These are phyloP conservation scores for Albugo laibachii DNA, from an alignment of 352 stramenopile species.

Conservation along the genomic window DNA sequence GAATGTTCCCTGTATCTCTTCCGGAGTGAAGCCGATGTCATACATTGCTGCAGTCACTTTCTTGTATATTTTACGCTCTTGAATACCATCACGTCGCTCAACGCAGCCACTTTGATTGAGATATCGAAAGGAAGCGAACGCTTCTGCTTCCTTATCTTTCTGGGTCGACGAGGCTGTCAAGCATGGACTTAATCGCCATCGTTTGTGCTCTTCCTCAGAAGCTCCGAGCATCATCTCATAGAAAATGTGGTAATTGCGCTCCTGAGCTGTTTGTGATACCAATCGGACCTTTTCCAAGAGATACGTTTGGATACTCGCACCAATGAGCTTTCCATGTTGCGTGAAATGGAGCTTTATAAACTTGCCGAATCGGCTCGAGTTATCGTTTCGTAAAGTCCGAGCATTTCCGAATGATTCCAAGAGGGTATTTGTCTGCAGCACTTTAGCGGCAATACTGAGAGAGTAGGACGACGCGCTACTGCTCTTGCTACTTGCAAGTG, in stretches of 20 bases:
- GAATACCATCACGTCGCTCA: slow-evolving; percentile 44
- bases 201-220: slow-evolving; percentile 20
- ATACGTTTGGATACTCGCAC: slow-evolving; percentile 84
- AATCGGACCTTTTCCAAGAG: slow-evolving; percentile 87
- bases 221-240: slow-evolving; percentile 64
- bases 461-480: neutral
- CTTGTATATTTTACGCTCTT: slow-evolving; percentile 58
- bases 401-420: slow-evolving; percentile 82
- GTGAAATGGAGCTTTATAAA: slow-evolving; percentile 82
- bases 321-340: slow-evolving; percentile 41
- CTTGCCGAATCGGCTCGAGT: slow-evolving; percentile 84
- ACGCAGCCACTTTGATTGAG: slow-evolving; percentile 78
- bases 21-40: slow-evolving; percentile 61
- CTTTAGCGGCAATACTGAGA: slow-evolving; percentile 57
- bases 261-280: slow-evolving; percentile 56
- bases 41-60: slow-evolving; percentile 63
- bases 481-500: slow-evolving; percentile 5
- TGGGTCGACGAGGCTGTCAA: too few species aligned
- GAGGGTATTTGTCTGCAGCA: slow-evolving; percentile 80
- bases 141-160: slow-evolving; percentile 14
- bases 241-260: slow-evolving; percentile 79
- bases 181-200: slow-evolving; percentile 28
- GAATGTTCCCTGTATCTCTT: slow-evolving; percentile 62
- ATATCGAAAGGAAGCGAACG: slow-evolving; percentile 37
- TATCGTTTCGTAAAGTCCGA: slow-evolving; percentile 75